These are phyloP conservation scores for Colletotrichum trifolii DNA, from an alignment of 2,329 filamentous ascomycete genomes.

Conservation along the genomic window DNA sequence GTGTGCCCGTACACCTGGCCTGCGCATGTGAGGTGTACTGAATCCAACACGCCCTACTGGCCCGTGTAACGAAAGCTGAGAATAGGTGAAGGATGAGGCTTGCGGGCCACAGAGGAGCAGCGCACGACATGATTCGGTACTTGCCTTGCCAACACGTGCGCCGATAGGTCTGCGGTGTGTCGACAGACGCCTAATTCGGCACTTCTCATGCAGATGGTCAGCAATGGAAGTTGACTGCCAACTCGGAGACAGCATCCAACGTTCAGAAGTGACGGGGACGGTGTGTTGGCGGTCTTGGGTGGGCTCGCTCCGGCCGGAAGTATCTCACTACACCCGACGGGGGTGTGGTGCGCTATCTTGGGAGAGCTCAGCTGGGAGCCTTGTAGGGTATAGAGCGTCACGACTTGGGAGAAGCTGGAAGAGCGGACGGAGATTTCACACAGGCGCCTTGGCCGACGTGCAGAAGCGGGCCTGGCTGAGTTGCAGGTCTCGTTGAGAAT, in stretches of 20 bases:
- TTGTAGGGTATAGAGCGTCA: conserved; percentile 1
- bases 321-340: conserved; percentile 11
- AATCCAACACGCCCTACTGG: conserved; percentile 10
- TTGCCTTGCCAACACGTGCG: not conserved
- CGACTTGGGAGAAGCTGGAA: conserved; percentile 3
- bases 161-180: conserved; percentile 14
- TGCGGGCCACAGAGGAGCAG: conserved; percentile 11
- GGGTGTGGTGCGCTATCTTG: too few species aligned
- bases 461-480: not conserved
- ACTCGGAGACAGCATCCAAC: conserved; percentile 10
- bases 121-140: conserved; percentile 19
- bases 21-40: conserved; percentile 15
- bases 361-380: conserved; percentile 1
- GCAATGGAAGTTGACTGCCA: conserved; percentile 13
- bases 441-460: not conserved
- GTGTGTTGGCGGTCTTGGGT: conserved; percentile 6
- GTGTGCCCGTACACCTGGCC: conserved; percentile 13
- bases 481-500: conserved; percentile 4
- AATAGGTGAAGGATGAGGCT: conserved; percentile 33
- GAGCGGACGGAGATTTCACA: not conserved
- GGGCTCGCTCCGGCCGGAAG: conserved; percentile 8
- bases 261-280: conserved; percentile 18
- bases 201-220: conserved; percentile 22
- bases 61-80: conserved; percentile 21
- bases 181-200: conserved; percentile 22